Conservation (phyloP, 2,329 filamentous ascomycete genomes). For the Cordyceps fumosorosea region DNA sequence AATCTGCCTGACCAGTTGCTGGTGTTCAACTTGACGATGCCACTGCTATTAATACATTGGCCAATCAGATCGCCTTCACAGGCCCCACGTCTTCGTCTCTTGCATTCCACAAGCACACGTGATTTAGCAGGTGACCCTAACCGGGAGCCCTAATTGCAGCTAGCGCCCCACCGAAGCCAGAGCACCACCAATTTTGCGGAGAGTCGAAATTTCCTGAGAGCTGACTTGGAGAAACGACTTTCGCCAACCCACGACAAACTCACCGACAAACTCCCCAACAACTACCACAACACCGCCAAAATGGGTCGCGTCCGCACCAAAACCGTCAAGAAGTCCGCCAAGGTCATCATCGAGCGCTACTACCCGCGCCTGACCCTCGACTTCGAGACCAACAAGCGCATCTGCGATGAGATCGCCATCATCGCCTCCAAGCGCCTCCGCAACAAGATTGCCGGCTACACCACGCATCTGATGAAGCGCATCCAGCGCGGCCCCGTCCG, state of each 20-base stretch:
- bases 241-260: constrained; percentile 11
- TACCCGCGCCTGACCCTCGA: constrained; percentile 97
- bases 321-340: constrained; percentile 75
- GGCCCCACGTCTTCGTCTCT: background rate
- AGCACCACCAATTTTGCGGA: constrained; percentile 25
- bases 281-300: constrained; percentile 47
- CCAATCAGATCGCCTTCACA: background rate
- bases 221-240: background rate
- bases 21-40: too few relatives aligned
- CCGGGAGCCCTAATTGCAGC: constrained; percentile 24
- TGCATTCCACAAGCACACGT: constrained; percentile 19
- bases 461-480: constrained; percentile 98
- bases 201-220: constrained; percentile 7
- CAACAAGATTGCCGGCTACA: constrained; percentile 99
- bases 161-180: constrained; percentile 16
- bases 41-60: background rate
- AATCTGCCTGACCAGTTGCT: too few relatives aligned
- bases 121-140: constrained; percentile 16
- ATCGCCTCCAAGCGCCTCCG: constrained; percentile 98
- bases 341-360: constrained; percentile 99
- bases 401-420: constrained; percentile 99
- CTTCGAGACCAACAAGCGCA: constrained; percentile 99
- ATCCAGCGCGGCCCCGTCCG: constrained; percentile 98
- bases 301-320: constrained; percentile 67
- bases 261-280: constrained; percentile 24